Conservation (phyloP, 1,284 basidiomycete genomes). For the Cryptococcus deneoformans region DNA sequence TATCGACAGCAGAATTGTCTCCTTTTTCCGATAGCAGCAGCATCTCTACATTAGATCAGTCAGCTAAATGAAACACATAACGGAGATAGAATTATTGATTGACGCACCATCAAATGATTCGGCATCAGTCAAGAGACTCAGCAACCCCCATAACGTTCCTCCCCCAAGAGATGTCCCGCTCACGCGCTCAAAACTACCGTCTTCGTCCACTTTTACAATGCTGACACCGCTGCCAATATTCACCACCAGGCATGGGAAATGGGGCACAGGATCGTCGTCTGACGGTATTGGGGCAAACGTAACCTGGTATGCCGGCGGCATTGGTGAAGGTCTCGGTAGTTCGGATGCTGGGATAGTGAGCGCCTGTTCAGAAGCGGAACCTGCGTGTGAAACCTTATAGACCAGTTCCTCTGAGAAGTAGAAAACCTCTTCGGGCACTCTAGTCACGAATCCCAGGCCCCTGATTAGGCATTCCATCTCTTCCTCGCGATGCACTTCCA, state of each 20-base stretch:
- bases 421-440: slow-evolving; percentile 97
- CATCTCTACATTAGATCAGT: slow-evolving; percentile 69
- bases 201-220: slow-evolving; percentile 95
- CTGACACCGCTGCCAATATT: slow-evolving; percentile 99
- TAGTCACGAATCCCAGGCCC: slow-evolving; percentile 90
- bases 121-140: slow-evolving; percentile 94
- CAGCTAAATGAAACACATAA: background rate
- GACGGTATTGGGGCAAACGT: slow-evolving; percentile 67
- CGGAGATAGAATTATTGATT: slow-evolving; percentile 9
- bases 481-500: slow-evolving; percentile 87
- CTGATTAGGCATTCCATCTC: slow-evolving; percentile 99
- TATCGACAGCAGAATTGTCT: slow-evolving; percentile 92
- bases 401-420: slow-evolving; percentile 99
- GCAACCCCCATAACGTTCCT: slow-evolving; percentile 98
- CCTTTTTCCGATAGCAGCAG: slow-evolving; percentile 87
- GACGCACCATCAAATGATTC: slow-evolving; percentile 86
- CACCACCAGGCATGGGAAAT: slow-evolving; percentile 93
- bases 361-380: slow-evolving; percentile 4
- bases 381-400: slow-evolving; percentile 70
- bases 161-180: slow-evolving; percentile 97
- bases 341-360: slow-evolving; percentile 40
- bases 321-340: slow-evolving; percentile 84
- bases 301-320: slow-evolving; percentile 86
- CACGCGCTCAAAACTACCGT: slow-evolving; percentile 93
- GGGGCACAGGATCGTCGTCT: slow-evolving; percentile 59